These are phyloP conservation scores for Haplographium delicatum DNA, from an alignment of 495 filamentous ascomycete species.

Conservation along the genomic window DNA sequence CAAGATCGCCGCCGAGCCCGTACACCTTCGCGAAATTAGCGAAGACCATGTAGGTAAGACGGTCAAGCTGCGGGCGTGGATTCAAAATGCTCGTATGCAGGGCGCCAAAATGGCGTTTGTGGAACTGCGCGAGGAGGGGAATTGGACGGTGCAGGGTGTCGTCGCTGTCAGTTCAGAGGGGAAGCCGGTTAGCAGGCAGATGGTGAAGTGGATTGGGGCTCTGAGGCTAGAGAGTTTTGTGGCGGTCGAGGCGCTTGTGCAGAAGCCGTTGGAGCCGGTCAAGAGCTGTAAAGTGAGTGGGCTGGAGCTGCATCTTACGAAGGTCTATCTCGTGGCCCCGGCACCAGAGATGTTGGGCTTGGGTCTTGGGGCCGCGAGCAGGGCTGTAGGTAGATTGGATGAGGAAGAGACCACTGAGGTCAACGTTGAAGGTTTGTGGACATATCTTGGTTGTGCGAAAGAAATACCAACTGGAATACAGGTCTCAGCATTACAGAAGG, in stretches of 20 bases:
- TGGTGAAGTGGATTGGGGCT: constrained; percentile 85
- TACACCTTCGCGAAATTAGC: constrained; percentile 48
- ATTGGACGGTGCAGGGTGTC: constrained; percentile 68
- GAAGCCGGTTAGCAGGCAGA: constrained; percentile 61
- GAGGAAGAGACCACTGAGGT: constrained; percentile 50
- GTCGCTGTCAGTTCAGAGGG: constrained; percentile 51
- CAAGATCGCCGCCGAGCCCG: constrained; percentile 29
- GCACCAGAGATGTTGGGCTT: constrained; percentile 62
- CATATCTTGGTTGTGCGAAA: constrained; percentile 44
- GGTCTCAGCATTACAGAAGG: constrained; percentile 44
- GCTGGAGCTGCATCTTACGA: constrained; percentile 81
- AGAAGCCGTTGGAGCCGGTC: constrained; percentile 77
- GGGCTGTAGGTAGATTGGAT: constrained; percentile 59
- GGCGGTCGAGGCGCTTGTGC: constrained; percentile 70
- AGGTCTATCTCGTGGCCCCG: constrained; percentile 62
- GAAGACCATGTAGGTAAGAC: constrained; percentile 64
- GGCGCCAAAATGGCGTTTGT: constrained; percentile 90
- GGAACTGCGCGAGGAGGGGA: constrained; percentile 76
- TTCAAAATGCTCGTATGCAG: constrained; percentile 84
- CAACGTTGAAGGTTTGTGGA: constrained; percentile 49
- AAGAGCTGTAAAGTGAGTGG: constrained; percentile 70
- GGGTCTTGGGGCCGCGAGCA: constrained; percentile 61
- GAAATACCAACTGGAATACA: constrained; percentile 3
- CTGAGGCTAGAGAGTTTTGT: constrained; percentile 82
- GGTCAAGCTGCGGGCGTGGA: constrained; percentile 72